Base-by-base conservation (phyloP, 2,329 filamentous ascomycete genomes). In the Byssothecium circinans region DNA sequence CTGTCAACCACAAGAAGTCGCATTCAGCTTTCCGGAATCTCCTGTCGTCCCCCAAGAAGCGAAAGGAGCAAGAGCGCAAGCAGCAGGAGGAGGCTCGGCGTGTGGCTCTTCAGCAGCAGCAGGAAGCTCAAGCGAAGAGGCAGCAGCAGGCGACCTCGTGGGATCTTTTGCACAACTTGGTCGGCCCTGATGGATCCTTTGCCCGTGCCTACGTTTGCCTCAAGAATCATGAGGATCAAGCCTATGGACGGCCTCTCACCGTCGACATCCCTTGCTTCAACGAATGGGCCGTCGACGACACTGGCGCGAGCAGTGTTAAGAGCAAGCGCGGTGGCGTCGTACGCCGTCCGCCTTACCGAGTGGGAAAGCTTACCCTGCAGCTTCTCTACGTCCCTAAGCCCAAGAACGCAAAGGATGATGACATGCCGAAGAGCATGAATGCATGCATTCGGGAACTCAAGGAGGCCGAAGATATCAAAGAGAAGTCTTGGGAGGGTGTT, bases 401-500 rank as follows among this genome's bases (percentile, higher is more conserved):
- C 4, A 92, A 89, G 76, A 88, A 87, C 36, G 81, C 85, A 23
- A 85, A 84, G 41, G 94, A 97, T 56, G 91, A 96, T 14, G 92
- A 97, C 59, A 96, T 99, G 90, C 94, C 94, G 45, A 97, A 97
- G 84, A 96, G 91, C 77, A 96, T 99, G 91, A 95, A 94, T 72
- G 88, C 89, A 35, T 96, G 91, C 70, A 88, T 97, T 60, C 83
- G 94, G 15, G 94, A 97, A 75, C 85, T 99, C 74, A 89, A 88
- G 72, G 89, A 92, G 43, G 91, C 92, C 2, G 91, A 96, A 69
- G 87, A 88, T 68, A 81, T 88, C 52, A 82, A 88, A 53, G 80
- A 86, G 40, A 84, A 87, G 53, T 87, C 84, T 60, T 95, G 83
- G 79, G 92, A 99, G 71, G 92, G 94, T 23, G 85, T 88, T 64